Evolutionary conservation across 169 alveolate genomes (phyloP).

Genomic region (Cardiosporidium cionae): DNA sequence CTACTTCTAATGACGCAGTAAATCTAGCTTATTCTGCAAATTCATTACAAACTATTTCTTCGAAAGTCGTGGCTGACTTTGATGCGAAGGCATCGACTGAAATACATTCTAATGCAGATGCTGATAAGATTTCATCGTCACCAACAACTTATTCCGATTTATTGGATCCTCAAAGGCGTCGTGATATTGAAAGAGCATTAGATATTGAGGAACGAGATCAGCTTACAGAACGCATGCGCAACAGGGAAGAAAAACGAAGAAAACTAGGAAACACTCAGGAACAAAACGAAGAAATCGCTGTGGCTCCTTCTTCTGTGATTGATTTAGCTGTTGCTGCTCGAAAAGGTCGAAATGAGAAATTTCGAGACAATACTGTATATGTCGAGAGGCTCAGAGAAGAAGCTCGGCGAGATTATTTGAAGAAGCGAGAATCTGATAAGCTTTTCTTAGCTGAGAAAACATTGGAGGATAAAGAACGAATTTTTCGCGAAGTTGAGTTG

Average conservation of each 20-base stretch:
- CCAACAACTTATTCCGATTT: background rate
- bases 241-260: background rate
- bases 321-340: conserved; percentile 17
- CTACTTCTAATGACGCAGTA: background rate
- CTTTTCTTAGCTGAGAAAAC: conserved; percentile 83
- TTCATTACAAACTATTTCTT: background rate
- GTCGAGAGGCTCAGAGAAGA: conserved; percentile 30
- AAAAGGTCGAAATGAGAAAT: conserved; percentile 22
- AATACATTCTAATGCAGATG: no score
- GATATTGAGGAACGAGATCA: conserved; percentile 3
- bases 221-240: background rate
- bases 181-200: background rate
- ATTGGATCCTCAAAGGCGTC: background rate
- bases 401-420: conserved; percentile 85
- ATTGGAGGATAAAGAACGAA: conserved; percentile 74
- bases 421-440: conserved; percentile 81
- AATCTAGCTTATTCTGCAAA: no score
- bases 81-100: background rate
- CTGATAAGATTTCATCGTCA: background rate
- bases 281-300: background rate
- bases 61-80: background rate
- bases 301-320: background rate
- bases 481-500: conserved; percentile 57
- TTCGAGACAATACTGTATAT: conserved; percentile 14
- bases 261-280: background rate